Evolutionary conservation across 371 early-diverging fungal genomes (phyloP).

Genomic region (Neoconidiobolus thromboides): DNA sequence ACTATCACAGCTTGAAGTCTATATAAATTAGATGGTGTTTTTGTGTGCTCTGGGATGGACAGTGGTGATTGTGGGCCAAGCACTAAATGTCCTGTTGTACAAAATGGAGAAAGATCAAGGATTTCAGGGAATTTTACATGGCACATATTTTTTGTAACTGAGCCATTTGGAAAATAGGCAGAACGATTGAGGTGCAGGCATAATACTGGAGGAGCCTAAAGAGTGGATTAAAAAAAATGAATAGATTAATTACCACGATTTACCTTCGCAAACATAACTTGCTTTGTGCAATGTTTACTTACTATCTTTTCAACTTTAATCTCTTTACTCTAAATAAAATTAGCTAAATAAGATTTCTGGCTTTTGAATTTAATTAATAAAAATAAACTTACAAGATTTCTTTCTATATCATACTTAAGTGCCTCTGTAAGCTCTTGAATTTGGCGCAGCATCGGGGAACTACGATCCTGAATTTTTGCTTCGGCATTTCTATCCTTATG

Average conservation of each 20-base stretch:
- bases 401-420: slow-evolving; percentile 14
- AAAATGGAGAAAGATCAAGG: slow-evolving; percentile 46
- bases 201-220: slow-evolving; percentile 31
- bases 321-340: slow-evolving; percentile 7
- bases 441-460: background rate
- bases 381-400: slow-evolving; percentile 5
- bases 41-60: slow-evolving; percentile 10
- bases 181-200: slow-evolving; percentile 68
- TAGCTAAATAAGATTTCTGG: background rate
- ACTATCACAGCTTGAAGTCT: slow-evolving; percentile 67
- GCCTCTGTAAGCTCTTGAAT: slow-evolving; percentile 5
- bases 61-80: slow-evolving; percentile 22
- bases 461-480: background rate
- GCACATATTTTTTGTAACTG: slow-evolving; percentile 50
- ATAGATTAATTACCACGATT: background rate
- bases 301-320: slow-evolving; percentile 15
- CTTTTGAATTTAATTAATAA: background rate
- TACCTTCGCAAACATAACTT: slow-evolving; percentile 28
- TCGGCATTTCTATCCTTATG: slow-evolving; percentile 4
- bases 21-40: slow-evolving; percentile 20
- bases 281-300: slow-evolving; percentile 30
- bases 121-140: slow-evolving; percentile 47
- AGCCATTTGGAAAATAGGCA: slow-evolving; percentile 37
- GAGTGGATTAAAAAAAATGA: background rate
- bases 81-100: slow-evolving; percentile 30